phyloP scores from a whole-genome alignment of 1,139 yeast species.

The Pichia sp. region DNA sequence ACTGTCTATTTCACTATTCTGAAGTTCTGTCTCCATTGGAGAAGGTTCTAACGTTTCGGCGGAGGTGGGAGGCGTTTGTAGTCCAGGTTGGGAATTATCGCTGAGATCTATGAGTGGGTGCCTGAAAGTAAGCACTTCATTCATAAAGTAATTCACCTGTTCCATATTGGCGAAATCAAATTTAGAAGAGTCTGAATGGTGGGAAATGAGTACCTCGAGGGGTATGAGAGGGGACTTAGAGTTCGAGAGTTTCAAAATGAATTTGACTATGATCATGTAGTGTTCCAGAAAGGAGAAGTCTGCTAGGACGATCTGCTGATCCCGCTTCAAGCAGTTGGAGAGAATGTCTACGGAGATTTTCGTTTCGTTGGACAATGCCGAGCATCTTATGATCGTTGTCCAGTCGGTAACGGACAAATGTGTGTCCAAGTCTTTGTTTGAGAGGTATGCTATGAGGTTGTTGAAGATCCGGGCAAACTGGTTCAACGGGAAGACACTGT shows the following conservation, averaged over 20 bases:
- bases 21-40: background rate
- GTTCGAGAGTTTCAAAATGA: conserved; percentile 27
- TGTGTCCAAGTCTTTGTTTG: conserved; percentile 26
- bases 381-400: conserved; percentile 36
- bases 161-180: conserved; percentile 20
- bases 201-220: conserved; percentile 18
- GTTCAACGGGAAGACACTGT: conserved; percentile 31
- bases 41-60: background rate
- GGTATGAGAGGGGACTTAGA: conserved; percentile 30
- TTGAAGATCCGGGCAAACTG: conserved; percentile 37
- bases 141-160: conserved; percentile 21
- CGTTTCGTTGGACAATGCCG: conserved; percentile 24
- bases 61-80: background rate
- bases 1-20: conserved; percentile 11
- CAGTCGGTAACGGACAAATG: conserved; percentile 26
- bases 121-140: conserved; percentile 20
- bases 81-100: background rate
- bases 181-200: background rate
- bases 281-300: conserved; percentile 36
- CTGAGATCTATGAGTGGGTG: conserved; percentile 15
- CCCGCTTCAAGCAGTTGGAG: conserved; percentile 44
- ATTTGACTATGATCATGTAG: conserved; percentile 29
- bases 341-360: conserved; percentile 38
- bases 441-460: conserved; percentile 31
- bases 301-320: conserved; percentile 35